Percentiles rank a stretch among this genome's conserved stretches.
phyloP scores from a whole-genome alignment of 2,329 filamentous ascomycete species.

The Mycosphaerella arachidis region DNA sequence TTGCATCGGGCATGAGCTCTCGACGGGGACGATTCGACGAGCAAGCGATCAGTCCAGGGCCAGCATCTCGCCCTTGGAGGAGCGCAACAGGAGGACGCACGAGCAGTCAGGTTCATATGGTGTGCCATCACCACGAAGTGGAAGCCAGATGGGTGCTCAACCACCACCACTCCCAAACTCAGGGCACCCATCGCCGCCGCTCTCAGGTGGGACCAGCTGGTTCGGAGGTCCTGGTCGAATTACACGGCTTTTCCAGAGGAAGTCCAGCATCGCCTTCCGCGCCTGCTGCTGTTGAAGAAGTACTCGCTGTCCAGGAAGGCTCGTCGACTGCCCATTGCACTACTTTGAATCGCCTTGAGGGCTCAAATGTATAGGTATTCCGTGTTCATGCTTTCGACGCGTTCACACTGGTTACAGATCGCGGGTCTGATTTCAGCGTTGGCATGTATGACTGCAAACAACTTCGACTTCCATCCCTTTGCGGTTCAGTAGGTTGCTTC shows the following conservation, averaged over 20 bases:
- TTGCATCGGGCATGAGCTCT: slow-evolving; percentile 16
- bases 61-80: slow-evolving; percentile 15
- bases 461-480: background rate
- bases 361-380: background rate
- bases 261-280: background rate
- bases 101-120: background rate
- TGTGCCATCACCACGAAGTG: background rate
- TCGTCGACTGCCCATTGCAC: background rate
- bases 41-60: slow-evolving; percentile 12
- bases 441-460: background rate
- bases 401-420: background rate
- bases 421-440: background rate
- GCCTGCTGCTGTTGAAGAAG: background rate
- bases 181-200: background rate
- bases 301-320: background rate
- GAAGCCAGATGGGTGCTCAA: background rate
- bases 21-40: slow-evolving; percentile 7
- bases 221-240: background rate
- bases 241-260: slow-evolving; percentile 5
- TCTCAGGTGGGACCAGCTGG: background rate
- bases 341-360: background rate
- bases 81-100: slow-evolving; percentile 9
- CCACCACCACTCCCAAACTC: background rate
- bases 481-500: too few relatives aligned
- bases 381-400: background rate